These are phyloP conservation scores for Oidiodendron maius DNA, from an alignment of 495 filamentous ascomycete species.

Conservation along the genomic window DNA sequence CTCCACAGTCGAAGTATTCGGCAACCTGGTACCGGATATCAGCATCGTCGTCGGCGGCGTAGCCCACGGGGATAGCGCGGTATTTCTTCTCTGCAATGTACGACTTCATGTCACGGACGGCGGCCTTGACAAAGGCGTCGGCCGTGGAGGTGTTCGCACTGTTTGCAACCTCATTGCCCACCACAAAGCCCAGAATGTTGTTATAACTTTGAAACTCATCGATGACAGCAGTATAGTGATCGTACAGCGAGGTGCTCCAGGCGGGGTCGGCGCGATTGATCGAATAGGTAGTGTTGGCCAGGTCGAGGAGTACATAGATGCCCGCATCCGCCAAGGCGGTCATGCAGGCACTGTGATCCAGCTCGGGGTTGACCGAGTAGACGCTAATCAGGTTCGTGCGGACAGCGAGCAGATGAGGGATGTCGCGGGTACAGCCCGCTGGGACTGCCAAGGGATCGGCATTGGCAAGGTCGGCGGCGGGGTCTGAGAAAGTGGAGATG, in stretches of 20 bases:
- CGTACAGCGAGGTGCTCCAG: conserved; percentile 69
- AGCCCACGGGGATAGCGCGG: conserved; percentile 78
- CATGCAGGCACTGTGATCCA: conserved; percentile 79
- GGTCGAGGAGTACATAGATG: conserved; percentile 87
- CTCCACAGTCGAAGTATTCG: conserved; percentile 83
- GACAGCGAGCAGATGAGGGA: conserved; percentile 66
- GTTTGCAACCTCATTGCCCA: conserved; percentile 91
- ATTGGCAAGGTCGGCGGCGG: no score
- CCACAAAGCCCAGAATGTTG: conserved; percentile 91
- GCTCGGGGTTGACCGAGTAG: conserved; percentile 75
- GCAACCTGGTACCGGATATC: conserved; percentile 68
- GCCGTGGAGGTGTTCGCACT: conserved; percentile 68
- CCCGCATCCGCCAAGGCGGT: conserved; percentile 69
- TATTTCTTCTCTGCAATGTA: conserved; percentile 77
- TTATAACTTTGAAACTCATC: conserved; percentile 69
- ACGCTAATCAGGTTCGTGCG: conserved; percentile 85
- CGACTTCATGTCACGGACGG: conserved; percentile 84
- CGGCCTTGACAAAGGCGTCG: conserved; percentile 87
- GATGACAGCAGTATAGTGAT: conserved; percentile 73
- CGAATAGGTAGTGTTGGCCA: conserved; percentile 68
- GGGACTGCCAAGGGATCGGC: conserved; percentile 62
- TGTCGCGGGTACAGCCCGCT: conserved; percentile 64
- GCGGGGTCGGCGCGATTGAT: conserved; percentile 70
- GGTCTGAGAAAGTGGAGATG: conserved; percentile 53
- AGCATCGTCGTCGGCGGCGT: conserved; percentile 83